phyloP scores from a whole-genome alignment of 352 stramenopile species.

The Ophiocytium majus region DNA sequence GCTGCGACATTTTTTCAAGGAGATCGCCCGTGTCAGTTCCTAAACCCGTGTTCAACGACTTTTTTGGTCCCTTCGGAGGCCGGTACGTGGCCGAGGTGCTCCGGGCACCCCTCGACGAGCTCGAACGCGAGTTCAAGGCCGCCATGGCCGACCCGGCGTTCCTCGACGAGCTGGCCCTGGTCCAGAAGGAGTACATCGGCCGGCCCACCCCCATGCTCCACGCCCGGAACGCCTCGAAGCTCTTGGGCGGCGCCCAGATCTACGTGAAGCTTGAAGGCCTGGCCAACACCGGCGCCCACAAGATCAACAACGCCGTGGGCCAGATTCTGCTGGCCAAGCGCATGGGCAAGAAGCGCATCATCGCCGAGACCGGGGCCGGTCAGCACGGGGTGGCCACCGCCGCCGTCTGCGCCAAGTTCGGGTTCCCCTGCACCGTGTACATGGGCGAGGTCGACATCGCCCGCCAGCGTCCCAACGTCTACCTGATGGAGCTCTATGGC shows the following conservation, averaged over 20 bases:
- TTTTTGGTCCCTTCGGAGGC: too few relatives aligned
- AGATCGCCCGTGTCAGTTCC: too few relatives aligned
- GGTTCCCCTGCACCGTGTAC: constrained; percentile 93
- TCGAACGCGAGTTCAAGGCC: too few relatives aligned
- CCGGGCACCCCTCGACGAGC: too few relatives aligned
- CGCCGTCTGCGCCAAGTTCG: constrained; percentile 90
- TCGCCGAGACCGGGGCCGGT: constrained; percentile 93
- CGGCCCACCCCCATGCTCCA: constrained; percentile 90
- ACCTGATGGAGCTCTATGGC: constrained; percentile 96
- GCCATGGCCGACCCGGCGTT: too few relatives aligned
- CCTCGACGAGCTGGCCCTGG: constrained; percentile 81
- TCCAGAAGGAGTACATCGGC: constrained; percentile 61
- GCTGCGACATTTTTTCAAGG: too few relatives aligned
- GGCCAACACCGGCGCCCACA: constrained; percentile 93
- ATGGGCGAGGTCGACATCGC: constrained; percentile 96
- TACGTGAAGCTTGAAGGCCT: constrained; percentile 95
- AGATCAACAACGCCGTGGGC: constrained; percentile 97
- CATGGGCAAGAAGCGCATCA: constrained; percentile 93
- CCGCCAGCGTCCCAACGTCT: constrained; percentile 96
- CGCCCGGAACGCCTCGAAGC: constrained; percentile 85
- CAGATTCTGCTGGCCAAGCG: constrained; percentile 77
- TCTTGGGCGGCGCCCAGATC: constrained; percentile 70
- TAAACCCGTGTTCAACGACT: too few relatives aligned
- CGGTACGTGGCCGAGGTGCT: too few relatives aligned
- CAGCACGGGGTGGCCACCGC: constrained; percentile 95